Evolutionary conservation across 2,329 filamentous ascomycete genomes (phyloP), one percentile per base, ranked within the genome.

Genomic region (Chaetomium globosum): DNA sequence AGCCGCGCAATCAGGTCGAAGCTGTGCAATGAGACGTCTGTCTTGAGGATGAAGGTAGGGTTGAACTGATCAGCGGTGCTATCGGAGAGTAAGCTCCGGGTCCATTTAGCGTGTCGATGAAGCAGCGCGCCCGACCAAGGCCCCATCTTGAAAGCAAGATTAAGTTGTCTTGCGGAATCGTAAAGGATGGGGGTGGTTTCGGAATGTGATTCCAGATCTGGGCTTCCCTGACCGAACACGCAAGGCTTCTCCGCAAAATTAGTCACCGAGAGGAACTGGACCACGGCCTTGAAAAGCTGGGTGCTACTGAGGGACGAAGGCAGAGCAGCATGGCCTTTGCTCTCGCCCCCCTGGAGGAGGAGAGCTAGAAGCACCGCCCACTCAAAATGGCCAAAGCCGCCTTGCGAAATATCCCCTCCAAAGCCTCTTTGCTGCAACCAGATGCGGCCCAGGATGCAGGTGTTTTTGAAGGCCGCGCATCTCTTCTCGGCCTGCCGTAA

Each of bases 351-450:
- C 75, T 92, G 88, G 51, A 98, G 81, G 2, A 98, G 80, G 16
- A 97, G 81, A 36, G 93, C 91, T 74, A 93, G 85, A 57, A 95
- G 80, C n/a, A 87, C 80, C 0, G 90, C 85, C 92, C 92, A 98
- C 75, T 99, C 95, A 69, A 97, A 96, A 70, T 92, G 87, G 3
- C 95, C 95, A 75, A 99, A 97, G 0, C 95, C 95, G 53, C 95
- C 94, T 52, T 83, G 80, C 2, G 86, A 82, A n/a, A 93, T 77
- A 26, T 83, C 80, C 53, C 90, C 85, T 19, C 84, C 84, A 70
- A 97, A 91, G 0, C 93, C 93, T 63, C 94, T 87, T 77, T 98
- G 94, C 70, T 89, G 88, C 49, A 99, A 83, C 95, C 95, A 99
- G 63, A 91, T 86, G 64, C 90, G 87, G 30, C 94, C 95, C 26